Conservation (phyloP, 305 asterid genomes). For the Euphrasia arctica region DNA sequence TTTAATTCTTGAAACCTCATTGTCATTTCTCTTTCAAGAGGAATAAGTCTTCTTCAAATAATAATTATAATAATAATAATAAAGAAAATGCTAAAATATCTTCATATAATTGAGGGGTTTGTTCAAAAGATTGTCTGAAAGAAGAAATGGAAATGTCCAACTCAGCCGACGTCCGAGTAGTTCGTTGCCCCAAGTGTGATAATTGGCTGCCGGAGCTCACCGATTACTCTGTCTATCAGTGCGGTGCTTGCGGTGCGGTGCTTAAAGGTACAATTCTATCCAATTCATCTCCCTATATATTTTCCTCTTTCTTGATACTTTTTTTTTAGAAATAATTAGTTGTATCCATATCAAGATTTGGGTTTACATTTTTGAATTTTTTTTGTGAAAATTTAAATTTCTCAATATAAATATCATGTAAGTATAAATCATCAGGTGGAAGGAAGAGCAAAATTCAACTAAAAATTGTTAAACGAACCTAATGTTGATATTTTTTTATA, state of each 20-base stretch:
- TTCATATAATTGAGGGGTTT: no score
- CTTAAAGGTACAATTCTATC: slow-evolving; percentile 52
- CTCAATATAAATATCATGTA: no score
- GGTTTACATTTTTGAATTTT: background rate
- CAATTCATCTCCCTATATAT: slow-evolving; percentile 4
- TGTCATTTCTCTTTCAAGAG: background rate
- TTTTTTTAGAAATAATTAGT: background rate
- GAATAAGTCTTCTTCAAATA: no score
- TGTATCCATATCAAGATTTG: slow-evolving; percentile 12
- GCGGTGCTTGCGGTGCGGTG: slow-evolving; percentile 84
- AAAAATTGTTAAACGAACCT: no score
- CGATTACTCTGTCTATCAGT: slow-evolving; percentile 68
- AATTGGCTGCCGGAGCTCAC: slow-evolving; percentile 68
- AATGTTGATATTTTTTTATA: no score
- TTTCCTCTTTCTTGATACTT: background rate
- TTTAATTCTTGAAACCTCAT: slow-evolving; percentile 24
- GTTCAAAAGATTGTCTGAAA: background rate
- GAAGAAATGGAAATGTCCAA: slow-evolving; percentile 45
- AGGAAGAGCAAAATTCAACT: no score
- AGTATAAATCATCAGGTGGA: no score
- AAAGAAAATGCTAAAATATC: no score
- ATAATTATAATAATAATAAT: no score
- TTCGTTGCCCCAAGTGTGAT: slow-evolving; percentile 79
- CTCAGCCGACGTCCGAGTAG: slow-evolving; percentile 62
- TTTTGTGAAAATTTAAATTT: background rate